Evolutionary conservation across 2,329 filamentous ascomycete genomes (phyloP).

Genomic region (Colletotrichum cuscutae): DNA sequence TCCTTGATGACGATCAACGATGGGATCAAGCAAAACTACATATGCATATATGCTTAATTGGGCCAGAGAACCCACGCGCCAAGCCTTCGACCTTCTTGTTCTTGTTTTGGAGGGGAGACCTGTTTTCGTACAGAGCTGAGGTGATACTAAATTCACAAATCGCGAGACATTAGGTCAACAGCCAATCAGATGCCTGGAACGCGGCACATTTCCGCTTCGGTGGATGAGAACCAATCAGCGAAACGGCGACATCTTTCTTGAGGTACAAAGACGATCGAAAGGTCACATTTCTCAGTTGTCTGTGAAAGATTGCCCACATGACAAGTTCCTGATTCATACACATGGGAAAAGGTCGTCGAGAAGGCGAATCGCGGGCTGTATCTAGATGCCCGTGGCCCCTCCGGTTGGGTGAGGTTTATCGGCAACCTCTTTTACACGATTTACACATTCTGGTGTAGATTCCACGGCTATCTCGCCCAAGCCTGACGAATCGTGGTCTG

Average conservation of each 20-base stretch:
- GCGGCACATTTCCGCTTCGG: slow-evolving; percentile 32
- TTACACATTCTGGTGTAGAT: not conserved
- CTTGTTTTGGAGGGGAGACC: not conserved
- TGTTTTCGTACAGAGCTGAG: not conserved
- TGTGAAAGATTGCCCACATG: not conserved
- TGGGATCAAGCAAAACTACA: not conserved
- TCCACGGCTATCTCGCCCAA: not conserved
- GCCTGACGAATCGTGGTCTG: not conserved
- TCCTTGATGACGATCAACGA: not conserved
- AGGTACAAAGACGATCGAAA: not conserved
- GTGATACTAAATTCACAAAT: not conserved
- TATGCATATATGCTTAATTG: not conserved
- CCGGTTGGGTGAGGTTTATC: slow-evolving; percentile 29
- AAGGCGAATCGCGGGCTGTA: slow-evolving; percentile 12
- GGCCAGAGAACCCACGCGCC: not conserved
- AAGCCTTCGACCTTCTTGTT: not conserved
- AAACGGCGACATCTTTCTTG: not conserved
- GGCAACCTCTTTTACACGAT: not conserved
- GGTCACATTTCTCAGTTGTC: not conserved
- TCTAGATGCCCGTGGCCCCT: slow-evolving; percentile 30
- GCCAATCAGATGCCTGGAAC: slow-evolving; percentile 33
- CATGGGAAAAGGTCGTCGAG: not conserved
- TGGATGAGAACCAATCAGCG: slow-evolving; percentile 27
- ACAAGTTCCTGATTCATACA: not conserved
- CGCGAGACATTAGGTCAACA: not conserved